Evolutionary conservation across 2,329 filamentous ascomycete species (phyloP), one percentile per base, ranked within the genome.

Genomic region (Xylaria multiplex): DNA sequence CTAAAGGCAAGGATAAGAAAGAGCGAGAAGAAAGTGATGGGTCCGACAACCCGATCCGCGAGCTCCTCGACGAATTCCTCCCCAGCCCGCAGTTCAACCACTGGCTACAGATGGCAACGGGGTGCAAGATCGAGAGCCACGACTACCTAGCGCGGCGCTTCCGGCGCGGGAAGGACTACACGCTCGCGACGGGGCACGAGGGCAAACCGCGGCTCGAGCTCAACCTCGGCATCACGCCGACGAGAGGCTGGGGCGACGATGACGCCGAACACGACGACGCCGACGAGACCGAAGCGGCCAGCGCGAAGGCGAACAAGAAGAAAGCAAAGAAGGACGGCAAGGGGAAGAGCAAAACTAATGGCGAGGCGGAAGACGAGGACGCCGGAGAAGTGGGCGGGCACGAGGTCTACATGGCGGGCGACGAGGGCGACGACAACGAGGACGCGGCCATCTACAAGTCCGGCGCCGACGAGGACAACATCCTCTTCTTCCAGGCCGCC

Each of bases 401-500:
- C 76, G 91, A 94, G 75, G 91, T 97, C 65, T 97, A 97, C 84
- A 97, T 97, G 93, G 94, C 93, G 0, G 92, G 91, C 59, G 92
- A 94, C 56, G 91, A 93, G 45, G 90, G 61, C 58, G 60, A 90
- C 46, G 82, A 84, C 62, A 86, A 88, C 24, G 85, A 84, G 11
- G 93, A 96, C 77, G 94, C 95, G 0, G 96, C 96, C 8, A 86
- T 99, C 56, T 99, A 99, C 84, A 90, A 91, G 77, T 86, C 91
- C 1, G 85, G 86, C 58, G 85, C 88, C 46, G 93, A 88, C 46
- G 95, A 96, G 60, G 94, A 89, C 80, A 88, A 88, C 77, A 88
- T 88, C 69, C 81, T 89, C 53, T 88, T 88, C 79, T 88, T 86
- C 82, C 86, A 88, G 77, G 83, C 84, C 8, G 84, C 86, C 1